Evolutionary conservation across 768 basidiomycete genomes (phyloP).

Genomic region (Suillus luteus): DNA sequence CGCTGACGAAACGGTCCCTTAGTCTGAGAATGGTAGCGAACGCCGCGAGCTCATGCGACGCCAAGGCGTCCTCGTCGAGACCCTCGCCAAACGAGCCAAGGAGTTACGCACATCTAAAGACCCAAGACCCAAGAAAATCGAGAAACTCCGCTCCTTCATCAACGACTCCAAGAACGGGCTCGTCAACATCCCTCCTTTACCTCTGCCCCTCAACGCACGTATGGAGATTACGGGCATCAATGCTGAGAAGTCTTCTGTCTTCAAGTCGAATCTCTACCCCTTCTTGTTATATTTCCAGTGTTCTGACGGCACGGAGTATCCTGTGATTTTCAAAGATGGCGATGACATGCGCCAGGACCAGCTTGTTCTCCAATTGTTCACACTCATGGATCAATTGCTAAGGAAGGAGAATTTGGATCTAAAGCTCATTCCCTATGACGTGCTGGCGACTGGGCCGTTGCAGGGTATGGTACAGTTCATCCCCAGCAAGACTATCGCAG

Average conservation of each 20-base stretch:
- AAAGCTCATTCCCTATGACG: slow-evolving; percentile 88
- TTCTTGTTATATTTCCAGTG: slow-evolving; percentile 90
- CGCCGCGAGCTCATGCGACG: slow-evolving; percentile 87
- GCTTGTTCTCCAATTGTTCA: slow-evolving; percentile 97
- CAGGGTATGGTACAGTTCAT: slow-evolving; percentile 98
- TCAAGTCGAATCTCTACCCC: slow-evolving; percentile 96
- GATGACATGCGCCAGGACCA: slow-evolving; percentile 99
- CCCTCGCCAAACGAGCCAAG: slow-evolving; percentile 80
- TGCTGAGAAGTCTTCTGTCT: slow-evolving; percentile 90
- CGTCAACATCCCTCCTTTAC: slow-evolving; percentile 75
- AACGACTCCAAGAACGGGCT: slow-evolving; percentile 85
- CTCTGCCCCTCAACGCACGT: slow-evolving; percentile 89
- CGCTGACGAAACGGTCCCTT: slow-evolving; percentile 8
- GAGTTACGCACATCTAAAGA: slow-evolving; percentile 92
- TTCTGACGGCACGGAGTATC: slow-evolving; percentile 81
- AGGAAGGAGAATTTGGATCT: slow-evolving; percentile 95
- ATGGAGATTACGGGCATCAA: slow-evolving; percentile 84
- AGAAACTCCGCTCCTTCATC: slow-evolving; percentile 85
- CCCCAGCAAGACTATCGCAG: slow-evolving; percentile 92
- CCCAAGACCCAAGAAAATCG: slow-evolving; percentile 94
- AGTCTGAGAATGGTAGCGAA: slow-evolving; percentile 77
- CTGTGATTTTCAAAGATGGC: slow-evolving; percentile 98
- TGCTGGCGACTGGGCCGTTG: slow-evolving; percentile 85
- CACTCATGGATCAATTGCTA: slow-evolving; percentile 92
- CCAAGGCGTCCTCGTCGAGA: slow-evolving; percentile 88